Conservation (phyloP, 495 filamentous ascomycete genomes). For the Pyrenopolyporus hunteri region DNA sequence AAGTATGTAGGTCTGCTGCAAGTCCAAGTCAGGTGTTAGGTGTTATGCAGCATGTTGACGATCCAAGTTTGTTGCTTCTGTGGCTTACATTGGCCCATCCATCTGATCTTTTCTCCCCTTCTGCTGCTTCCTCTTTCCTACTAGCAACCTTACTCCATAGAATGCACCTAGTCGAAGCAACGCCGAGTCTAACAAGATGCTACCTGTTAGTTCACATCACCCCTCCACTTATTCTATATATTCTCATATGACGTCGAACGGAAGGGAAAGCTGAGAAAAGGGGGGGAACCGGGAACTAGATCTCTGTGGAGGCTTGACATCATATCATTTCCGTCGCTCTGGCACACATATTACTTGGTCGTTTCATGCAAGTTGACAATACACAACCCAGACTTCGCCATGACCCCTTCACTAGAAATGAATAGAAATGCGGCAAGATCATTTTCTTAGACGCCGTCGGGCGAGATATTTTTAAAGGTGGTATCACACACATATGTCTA, state of each 20-base stretch:
- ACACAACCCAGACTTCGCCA: not conserved
- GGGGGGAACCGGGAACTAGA: not conserved
- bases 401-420: constrained; percentile 17
- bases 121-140: not conserved
- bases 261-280: not conserved
- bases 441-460: constrained; percentile 3
- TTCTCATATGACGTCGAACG: not conserved
- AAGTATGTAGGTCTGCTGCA: not conserved
- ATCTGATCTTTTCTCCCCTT: constrained; percentile 18
- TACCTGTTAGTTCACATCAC: not conserved
- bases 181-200: constrained; percentile 1
- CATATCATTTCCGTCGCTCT: constrained; percentile 33
- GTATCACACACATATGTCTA: not conserved
- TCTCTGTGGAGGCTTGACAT: constrained; percentile 33
- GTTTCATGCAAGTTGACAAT: constrained; percentile 29
- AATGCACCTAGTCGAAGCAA: no score
- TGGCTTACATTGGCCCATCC: constrained; percentile 22
- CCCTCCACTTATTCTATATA: not conserved
- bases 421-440: constrained; percentile 14
- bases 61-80: constrained; percentile 4
- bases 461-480: not conserved
- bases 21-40: no score
- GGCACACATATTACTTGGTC: constrained; percentile 20
- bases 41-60: constrained; percentile 13
- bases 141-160: not conserved